Base-by-base conservation (phyloP, 2,329 filamentous ascomycete species). In the Xylariaceae sp. region DNA sequence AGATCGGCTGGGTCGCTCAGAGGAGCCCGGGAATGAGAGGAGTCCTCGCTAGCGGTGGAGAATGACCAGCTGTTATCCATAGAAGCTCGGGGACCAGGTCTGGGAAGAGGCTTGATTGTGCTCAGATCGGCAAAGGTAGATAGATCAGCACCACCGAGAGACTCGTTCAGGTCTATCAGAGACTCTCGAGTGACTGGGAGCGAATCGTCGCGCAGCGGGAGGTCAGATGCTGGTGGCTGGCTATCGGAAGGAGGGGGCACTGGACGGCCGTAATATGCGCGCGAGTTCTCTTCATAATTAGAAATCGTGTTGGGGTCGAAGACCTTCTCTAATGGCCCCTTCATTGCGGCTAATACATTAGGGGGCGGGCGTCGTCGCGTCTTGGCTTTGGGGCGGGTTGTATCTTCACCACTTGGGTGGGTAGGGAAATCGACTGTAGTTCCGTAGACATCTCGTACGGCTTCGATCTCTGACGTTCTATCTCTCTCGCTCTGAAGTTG, bases 231-330 rank as follows among this genome's bases (percentile, higher is more conserved):
- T 9, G 46, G 38, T 6, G 50, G 43, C 15, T 43, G 38, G 5
- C 49, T 41, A 16, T 52, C 47, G 12, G 56, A 51, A 9, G 54
- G 44, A 17, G 52, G 59, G 3, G 64, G 63, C 2, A 69, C 63
- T 0, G 59, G 60, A 23, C 62, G 64, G 13, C 74, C 73, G 50
- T 83, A 83, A 50, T 81, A 80, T 28, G 66, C 66, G 19, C 74
- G 66, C 13, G 76, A 78, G 46, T 82, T 81, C 43, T 82, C 78
- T 16, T 78, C 71, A 46, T 83, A 83, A 44, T 71, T 78, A 2
- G 76, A 76, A 23, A 78, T 71, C 0, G 78, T 81, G 53, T 81
- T 78, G 4, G 77, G 77, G 42, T 83, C 78, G 52, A 83, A 83
- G 0, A 83, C 65, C 46, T 80, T 81, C 48, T 82, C 78, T 3